Evolutionary conservation across 495 filamentous ascomycete genomes (phyloP), one percentile per base, ranked within the genome.

Genomic region (Entonaema liquescens): DNA sequence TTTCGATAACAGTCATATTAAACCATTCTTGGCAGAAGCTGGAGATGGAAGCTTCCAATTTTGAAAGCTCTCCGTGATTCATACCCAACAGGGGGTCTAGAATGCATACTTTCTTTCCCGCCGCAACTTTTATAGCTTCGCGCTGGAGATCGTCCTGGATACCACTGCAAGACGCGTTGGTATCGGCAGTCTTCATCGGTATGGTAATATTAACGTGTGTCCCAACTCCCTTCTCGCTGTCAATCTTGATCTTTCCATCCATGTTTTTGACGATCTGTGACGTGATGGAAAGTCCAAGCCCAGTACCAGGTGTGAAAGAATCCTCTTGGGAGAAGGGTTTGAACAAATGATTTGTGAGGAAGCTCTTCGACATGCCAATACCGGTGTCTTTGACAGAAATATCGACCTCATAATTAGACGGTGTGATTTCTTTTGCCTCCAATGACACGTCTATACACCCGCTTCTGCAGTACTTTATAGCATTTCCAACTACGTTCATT

Each of bases 401-500:
- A 13, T 80, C 79, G 1, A 85, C 68, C 44, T 79, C 49, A 12
- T 62, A 26, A 42, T 65, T n/a, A 62, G 54, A 77, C 54, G 53
- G 66, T 2, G 60, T 55, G 11, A 59, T 44, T 35, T n/a, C 74
- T 44, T 25, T 79, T 54, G 17, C 61, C 47, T 62, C 84, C 15
- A 93, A 76, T 0, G 78, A 84, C 13, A 95, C 78, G 5, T 84
- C 83, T 31, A 96, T 90, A 57, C 82, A 88, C 5, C 93, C 93
- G 1, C 82, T 77, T 7, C 83, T 83, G 5, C 90, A 93, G 70
- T 93, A 94, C 70, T 96, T 96, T 71, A 95, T 84, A 0, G 93
- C 88, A 76, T 96, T 96, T 17, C 93, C 91, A 60, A 93, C 89
- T 1, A 95, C 68, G 70, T 96, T 94, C 90, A 93, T 92, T 33